A percentile compares a stretch with the other conserved stretches of the same genome.
phyloP scores from a whole-genome alignment of 2,329 filamentous ascomycete genomes.

The Fusarium hostae region DNA sequence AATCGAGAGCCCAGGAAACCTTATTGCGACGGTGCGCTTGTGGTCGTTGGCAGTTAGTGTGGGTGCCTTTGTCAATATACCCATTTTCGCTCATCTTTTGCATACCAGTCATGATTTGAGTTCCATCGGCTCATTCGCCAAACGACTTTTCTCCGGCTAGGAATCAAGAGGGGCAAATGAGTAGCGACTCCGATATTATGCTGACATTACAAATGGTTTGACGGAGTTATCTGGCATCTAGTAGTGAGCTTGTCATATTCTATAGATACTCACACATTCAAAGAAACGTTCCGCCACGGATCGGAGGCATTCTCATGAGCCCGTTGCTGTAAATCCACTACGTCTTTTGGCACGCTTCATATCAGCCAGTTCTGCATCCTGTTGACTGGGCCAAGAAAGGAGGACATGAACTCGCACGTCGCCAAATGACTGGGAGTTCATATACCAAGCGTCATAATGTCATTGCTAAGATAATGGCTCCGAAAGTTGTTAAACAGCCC shows the following conservation, averaged over 20 bases:
- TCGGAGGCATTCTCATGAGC: neutral
- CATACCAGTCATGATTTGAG: conserved; percentile 31
- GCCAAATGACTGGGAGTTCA: neutral
- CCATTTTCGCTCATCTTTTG: neutral
- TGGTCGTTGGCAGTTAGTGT: neutral
- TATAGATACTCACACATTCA: neutral
- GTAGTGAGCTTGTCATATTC: neutral
- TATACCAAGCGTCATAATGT: neutral
- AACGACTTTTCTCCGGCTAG: neutral
- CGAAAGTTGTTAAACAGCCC: neutral
- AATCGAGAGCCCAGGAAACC: conserved; percentile 19
- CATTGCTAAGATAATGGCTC: neutral
- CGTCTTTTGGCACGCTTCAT: neutral
- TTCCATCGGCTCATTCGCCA: conserved; percentile 6
- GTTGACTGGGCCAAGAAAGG: neutral
- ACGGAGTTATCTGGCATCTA: neutral
- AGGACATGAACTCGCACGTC: neutral
- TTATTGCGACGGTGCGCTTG: conserved; percentile 10
- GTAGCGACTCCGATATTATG: neutral
- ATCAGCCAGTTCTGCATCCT: neutral
- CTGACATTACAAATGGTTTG: conserved; percentile 1
- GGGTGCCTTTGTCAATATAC: neutral
- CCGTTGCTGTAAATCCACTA: neutral
- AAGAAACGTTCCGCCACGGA: neutral
- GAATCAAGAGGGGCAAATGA: neutral